Evolutionary conservation across 805 yeast species (phyloP).

Genomic region (Kazachstania africana): DNA sequence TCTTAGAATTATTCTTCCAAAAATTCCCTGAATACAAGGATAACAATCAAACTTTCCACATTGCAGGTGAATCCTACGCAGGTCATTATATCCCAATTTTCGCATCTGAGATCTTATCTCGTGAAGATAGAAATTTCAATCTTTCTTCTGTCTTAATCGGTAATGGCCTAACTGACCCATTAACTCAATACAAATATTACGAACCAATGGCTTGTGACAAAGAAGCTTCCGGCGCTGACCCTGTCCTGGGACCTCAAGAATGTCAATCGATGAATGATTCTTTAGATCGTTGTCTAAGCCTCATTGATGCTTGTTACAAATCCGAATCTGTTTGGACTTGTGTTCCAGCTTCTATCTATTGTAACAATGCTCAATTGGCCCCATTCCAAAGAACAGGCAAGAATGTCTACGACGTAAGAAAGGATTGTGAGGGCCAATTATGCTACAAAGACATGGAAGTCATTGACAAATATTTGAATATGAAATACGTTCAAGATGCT

Average conservation of each 20-base stretch:
- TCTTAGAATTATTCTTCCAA: slow-evolving; percentile 54
- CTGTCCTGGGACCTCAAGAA: slow-evolving; percentile 66
- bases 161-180: slow-evolving; percentile 82
- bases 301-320: slow-evolving; percentile 70
- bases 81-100: slow-evolving; percentile 93
- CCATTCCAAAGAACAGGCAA: slow-evolving; percentile 78
- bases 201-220: slow-evolving; percentile 93
- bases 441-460: slow-evolving; percentile 75
- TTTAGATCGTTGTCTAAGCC: slow-evolving; percentile 65
- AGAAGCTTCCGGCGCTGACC: slow-evolving; percentile 75
- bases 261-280: slow-evolving; percentile 60
- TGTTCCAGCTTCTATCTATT: slow-evolving; percentile 83
- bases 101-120: slow-evolving; percentile 67
- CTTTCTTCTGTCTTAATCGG: slow-evolving; percentile 76
- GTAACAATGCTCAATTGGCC: slow-evolving; percentile 72
- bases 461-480: slow-evolving; percentile 70
- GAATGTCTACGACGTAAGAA: slow-evolving; percentile 85
- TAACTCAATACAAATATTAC: slow-evolving; percentile 64
- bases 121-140: slow-evolving; percentile 48
- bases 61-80: slow-evolving; percentile 96
- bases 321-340: slow-evolving; percentile 70
- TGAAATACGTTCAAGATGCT: slow-evolving; percentile 61
- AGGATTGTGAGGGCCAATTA: slow-evolving; percentile 52
- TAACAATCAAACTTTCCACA: slow-evolving; percentile 55
- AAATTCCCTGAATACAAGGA: slow-evolving; percentile 70